Conservation (phyloP, 1,284 basidiomycete species). For the Sutorius eximius region DNA sequence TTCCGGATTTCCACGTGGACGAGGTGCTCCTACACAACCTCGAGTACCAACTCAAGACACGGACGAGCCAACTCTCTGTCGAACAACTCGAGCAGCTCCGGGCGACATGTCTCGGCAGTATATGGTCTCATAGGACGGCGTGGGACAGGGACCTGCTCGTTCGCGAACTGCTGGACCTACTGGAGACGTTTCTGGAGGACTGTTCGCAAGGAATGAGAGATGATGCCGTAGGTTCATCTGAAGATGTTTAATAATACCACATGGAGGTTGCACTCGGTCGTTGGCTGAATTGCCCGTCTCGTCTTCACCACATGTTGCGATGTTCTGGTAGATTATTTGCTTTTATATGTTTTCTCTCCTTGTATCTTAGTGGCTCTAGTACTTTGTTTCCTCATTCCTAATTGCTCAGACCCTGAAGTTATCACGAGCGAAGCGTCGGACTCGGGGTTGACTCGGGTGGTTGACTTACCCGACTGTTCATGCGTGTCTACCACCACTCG, state of each 20-base stretch:
- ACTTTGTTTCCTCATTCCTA: neutral
- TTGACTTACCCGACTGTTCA: too few species aligned
- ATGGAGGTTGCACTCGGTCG: neutral
- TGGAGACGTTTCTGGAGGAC: slow-evolving; percentile 62
- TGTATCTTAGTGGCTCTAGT: slow-evolving; percentile 22
- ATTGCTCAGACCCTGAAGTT: too few species aligned
- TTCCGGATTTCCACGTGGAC: slow-evolving; percentile 68
- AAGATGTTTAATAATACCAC: slow-evolving; percentile 1
- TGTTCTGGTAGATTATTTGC: slow-evolving; percentile 31
- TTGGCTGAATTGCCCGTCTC: too few species aligned
- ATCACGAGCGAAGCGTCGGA: too few species aligned
- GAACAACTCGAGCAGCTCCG: slow-evolving; percentile 95
- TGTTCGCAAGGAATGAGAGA: slow-evolving; percentile 31
- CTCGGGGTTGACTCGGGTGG: too few species aligned
- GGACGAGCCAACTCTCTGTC: slow-evolving; percentile 64
- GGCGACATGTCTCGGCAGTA: slow-evolving; percentile 73
- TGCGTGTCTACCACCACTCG: too few species aligned
- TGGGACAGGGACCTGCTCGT: slow-evolving; percentile 82
- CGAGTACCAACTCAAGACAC: slow-evolving; percentile 44
- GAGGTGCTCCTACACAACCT: slow-evolving; percentile 48
- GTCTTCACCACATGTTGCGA: too few species aligned
- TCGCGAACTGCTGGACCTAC: slow-evolving; percentile 52
- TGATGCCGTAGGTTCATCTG: slow-evolving; percentile 3
- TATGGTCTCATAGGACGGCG: slow-evolving; percentile 79
- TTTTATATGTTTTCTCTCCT: slow-evolving; percentile 19